phyloP scores from a whole-genome alignment of 371 early-diverging fungal genomes.

The Massospora cicadina region DNA sequence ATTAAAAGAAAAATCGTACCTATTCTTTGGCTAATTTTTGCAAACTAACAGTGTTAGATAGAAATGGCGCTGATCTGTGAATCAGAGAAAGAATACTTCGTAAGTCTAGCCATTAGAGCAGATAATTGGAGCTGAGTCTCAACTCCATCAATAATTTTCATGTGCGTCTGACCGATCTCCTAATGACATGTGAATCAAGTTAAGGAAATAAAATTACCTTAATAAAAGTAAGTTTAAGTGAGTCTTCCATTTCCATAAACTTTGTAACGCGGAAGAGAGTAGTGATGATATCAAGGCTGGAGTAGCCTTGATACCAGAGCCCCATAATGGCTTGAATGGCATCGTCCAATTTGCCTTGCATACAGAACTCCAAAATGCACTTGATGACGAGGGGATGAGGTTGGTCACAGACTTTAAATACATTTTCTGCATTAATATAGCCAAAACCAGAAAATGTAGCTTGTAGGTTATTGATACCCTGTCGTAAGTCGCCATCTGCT shows the following conservation, averaged over 20 bases:
- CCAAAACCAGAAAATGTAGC: constrained; percentile 73
- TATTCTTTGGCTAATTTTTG: not conserved
- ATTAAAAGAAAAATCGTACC: no score
- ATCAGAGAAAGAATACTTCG: constrained; percentile 15
- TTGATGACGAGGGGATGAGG: constrained; percentile 77
- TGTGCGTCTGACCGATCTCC: constrained; percentile 74
- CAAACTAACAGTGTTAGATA: not conserved
- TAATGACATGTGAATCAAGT: constrained; percentile 15
- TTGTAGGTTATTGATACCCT: constrained; percentile 95
- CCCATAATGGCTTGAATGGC: constrained; percentile 44
- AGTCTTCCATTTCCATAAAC: constrained; percentile 38
- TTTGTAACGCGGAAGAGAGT: constrained; percentile 40
- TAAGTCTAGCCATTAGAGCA: constrained; percentile 55
- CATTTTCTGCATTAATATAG: constrained; percentile 66
- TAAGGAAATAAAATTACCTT: constrained; percentile 25
- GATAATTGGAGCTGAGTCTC: constrained; percentile 60
- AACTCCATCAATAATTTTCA: constrained; percentile 70
- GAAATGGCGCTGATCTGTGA: not conserved
- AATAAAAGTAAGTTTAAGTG: constrained; percentile 58
- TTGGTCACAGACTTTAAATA: constrained; percentile 90
- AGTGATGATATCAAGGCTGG: constrained; percentile 76
- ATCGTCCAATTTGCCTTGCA: constrained; percentile 40
- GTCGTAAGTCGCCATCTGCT: constrained; percentile 98
- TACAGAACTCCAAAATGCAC: constrained; percentile 47
- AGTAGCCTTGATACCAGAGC: constrained; percentile 71